These are phyloP conservation scores for Monosporozyma solicola DNA, from an alignment of 805 yeast species.

Conservation along the genomic window DNA sequence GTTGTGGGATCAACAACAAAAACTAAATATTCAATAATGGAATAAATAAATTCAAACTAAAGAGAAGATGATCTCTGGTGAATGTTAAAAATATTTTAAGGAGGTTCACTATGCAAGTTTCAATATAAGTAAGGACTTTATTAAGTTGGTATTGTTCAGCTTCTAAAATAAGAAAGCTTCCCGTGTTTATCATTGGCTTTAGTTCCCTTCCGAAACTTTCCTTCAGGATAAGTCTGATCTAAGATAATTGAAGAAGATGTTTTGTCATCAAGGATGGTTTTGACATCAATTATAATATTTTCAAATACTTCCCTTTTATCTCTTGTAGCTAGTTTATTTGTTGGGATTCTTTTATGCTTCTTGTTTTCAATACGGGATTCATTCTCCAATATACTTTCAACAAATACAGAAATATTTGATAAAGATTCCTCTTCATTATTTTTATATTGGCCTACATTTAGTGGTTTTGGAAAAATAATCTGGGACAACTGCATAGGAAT, in stretches of 20 bases:
- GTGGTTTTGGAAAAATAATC: constrained; percentile 8
- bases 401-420: constrained; percentile 6
- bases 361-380: background rate
- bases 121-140: too few species aligned
- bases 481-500: constrained; percentile 10
- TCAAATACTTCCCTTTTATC: constrained; percentile 16
- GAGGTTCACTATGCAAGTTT: too few species aligned
- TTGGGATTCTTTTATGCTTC: constrained; percentile 9
- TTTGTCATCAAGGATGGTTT: constrained; percentile 7
- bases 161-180: background rate
- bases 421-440: background rate
- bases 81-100: too few species aligned
- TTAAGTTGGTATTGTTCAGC: background rate
- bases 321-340: constrained; percentile 12
- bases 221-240: background rate
- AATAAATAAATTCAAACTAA: background rate
- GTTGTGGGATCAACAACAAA: background rate
- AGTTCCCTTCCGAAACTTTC: too few species aligned
- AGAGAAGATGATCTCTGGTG: too few species aligned
- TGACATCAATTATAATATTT: constrained; percentile 9
- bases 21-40: background rate
- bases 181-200: background rate
- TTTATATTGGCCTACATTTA: background rate
- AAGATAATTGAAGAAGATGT: background rate
- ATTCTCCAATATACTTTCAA: constrained; percentile 12